phyloP scores from a whole-genome alignment of 148 eudicot species.

The Fagopyrum tataricum region DNA sequence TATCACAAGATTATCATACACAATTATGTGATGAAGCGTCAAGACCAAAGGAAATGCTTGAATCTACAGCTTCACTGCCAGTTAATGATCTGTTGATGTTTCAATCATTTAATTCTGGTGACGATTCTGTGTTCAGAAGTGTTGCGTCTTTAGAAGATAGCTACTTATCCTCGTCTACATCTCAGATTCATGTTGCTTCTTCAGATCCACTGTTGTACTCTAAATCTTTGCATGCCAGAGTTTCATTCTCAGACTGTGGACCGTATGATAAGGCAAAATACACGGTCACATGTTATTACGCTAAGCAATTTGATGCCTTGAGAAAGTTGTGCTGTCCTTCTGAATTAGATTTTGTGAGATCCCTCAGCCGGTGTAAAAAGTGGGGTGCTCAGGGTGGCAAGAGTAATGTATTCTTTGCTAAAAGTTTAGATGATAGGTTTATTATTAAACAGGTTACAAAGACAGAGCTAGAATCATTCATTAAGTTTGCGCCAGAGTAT shows the following conservation, averaged over 20 bases:
- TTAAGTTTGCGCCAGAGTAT: conserved; percentile 81
- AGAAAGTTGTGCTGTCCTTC: conserved; percentile 89
- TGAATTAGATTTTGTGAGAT: conserved; percentile 70
- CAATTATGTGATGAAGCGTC: conserved; percentile 65
- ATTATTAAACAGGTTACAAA: conserved; percentile 95
- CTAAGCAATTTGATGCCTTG: conserved; percentile 80
- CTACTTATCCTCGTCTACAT: conserved; percentile 36
- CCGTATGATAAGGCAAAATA: conserved; percentile 75
- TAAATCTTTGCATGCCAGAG: conserved; percentile 61
- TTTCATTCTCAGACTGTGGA: conserved; percentile 54
- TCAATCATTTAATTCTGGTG: conserved; percentile 43
- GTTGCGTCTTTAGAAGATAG: conserved; percentile 64
- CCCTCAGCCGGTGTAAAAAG: conserved; percentile 90
- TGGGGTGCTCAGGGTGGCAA: conserved; percentile 99
- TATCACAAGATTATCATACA: conserved; percentile 23
- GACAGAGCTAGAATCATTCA: conserved; percentile 92
- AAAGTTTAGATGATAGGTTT: conserved; percentile 87
- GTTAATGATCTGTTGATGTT: conserved; percentile 40
- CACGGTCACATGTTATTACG: conserved; percentile 73
- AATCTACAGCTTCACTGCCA: conserved; percentile 43
- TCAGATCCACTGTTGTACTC: conserved; percentile 49
- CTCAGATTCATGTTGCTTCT: conserved; percentile 38
- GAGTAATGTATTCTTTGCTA: conserved; percentile 85
- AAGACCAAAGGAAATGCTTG: conserved; percentile 47
- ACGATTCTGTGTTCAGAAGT: conserved; percentile 58